Base-by-base conservation (phyloP, 192 early-diverging fungal genomes). In the Allomyces macrogynus region DNA sequence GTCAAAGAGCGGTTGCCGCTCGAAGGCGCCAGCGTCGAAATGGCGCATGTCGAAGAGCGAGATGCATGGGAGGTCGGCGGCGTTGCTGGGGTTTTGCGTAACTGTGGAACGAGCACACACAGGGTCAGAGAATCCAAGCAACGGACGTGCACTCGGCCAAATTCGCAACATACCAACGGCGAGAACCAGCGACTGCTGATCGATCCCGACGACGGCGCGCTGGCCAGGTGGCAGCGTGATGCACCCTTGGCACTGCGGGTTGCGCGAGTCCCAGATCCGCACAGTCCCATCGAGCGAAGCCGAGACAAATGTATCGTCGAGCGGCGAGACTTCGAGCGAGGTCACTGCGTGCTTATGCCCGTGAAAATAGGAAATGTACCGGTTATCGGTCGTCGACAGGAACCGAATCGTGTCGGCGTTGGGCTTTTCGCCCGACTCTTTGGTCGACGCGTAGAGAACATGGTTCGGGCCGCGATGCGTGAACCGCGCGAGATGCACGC, bases 351-450 rank as follows among this genome's bases (percentile, higher is more conserved):
- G 77, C 32, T 71, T 79, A 68, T 98, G 95, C 3, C 91, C 95
- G 23, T 76, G 76, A 76, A 98, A 98, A 71, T 98, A 98, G 40
- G 86, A 75, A 43, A 98, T 78, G 68, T 87, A 98, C 73, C 88
- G 85, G 75, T 98, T 98, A 43, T 93, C 92, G 67, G 94, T 88
- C n/a, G 89, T 71, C 22, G 91, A 95, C 43, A 97, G 75, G 72
- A 96, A 98, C 68, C 95, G 75, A 42, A 98, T 85, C 0, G 87
- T 87, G 60, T 20, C 24, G 10, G 66, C 60, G 2, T 25, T 26
- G 23, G 43, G 60, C n/a, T 40, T 11, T 62, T 69, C 74, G 88
- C 87, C 80, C 75, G 94, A 87, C 69, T 89, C 86, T 69, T 98
- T 98, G 65, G 92, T 95, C 7, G 93, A 96, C 10, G 89, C 88